Base-by-base conservation (phyloP, 495 filamentous ascomycete species). In the Aspergillus bertholletiae region DNA sequence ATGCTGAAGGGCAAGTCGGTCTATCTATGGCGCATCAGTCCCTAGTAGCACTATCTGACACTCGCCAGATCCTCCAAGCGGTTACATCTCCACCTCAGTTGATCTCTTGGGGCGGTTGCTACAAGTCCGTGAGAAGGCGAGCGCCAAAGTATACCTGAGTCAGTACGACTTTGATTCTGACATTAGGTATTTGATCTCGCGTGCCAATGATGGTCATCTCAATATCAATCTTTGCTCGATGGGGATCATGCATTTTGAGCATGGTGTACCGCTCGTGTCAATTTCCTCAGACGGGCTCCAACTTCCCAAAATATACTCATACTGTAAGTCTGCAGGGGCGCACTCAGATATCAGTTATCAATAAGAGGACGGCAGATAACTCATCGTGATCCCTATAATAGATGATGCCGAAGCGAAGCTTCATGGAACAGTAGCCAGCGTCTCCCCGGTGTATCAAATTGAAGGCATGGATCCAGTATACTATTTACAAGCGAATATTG, bases 81-180 rank as follows among this genome's bases (percentile, higher is more conserved):
- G 26, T 28, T 28, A 28, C 8, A 28, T 28, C 26, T 28, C 26
- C 5, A 28, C 26, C 26, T 28, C 26, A 8, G 26, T 28, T 28
- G 83, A 86, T 59, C 61, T 85, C 5, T 6, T 76, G 7, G 69
- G 63, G 7, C 74, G 66, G 1, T 63, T 86, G 21, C 68, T 74
- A 30, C 27, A 53, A 2, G 74, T 85, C 20, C 53, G 74, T 48
- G 49, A 64, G n/a, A 67, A 74, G 15, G 71, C 78, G 26, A 60
- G 54, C n/a, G 57, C 30, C 20, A 54, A 58, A 8, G 57, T 49
- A 12, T 83, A 71, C 53, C 61, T 54, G 15, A 79, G 67, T 45
- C 78, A 83, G 55, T 81, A 74, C 51, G 75, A 82, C 5, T 80
- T 82, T 57, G 77, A 80, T 22, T 41, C 72, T 8, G 74, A 74